Base-by-base conservation (phyloP, 1,139 yeast genomes). In the Lodderomyces metapsilosis region DNA sequence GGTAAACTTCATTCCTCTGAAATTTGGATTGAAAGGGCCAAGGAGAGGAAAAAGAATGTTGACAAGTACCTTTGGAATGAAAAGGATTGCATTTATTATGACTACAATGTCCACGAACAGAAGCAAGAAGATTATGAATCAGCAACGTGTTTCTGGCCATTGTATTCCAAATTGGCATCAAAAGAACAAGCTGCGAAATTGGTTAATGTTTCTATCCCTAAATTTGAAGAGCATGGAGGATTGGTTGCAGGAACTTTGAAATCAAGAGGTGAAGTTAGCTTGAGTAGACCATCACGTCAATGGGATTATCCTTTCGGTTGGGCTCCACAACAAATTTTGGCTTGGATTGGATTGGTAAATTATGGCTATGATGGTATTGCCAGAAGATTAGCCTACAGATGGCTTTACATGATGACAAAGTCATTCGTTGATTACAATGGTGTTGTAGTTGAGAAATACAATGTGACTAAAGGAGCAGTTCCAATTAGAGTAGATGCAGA, bases 221-320 rank as follows among this genome's bases (percentile, higher is more conserved):
- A 82, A 55, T 78, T 92, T 52, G 98, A 92, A 65, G 86, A 80
- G 61, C 74, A 75, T 47, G 98, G 98, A 13, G 98, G 98, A 1
- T 62, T 92, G 16, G 96, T 80, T 1, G 85, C 96, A 0, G 95
- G 98, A 34, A 85, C 96, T 0, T 76, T 80, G 50, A 63, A 74
- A 52, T 82, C 92, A 4, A 72, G 96, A 45, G 97, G 97, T 21
- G 80, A 70, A 13, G 68, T 86, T 23, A 80, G 85, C 2, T 62
- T 87, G 23, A 70, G 77, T 40, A 71, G 91, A 52, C 96, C 96
- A 18, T 81, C 87, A 25, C 77, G 98, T 61, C 98, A 92, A 66
- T 92, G 98, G 98, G 98, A 92, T 61, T 92, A 84, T 59, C 98
- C 98, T 5, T 88, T 72, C 57, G 98, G 98, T 4, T 92, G 98